Conservation (phyloP, 164 flowering plant species). For the Macadamia integrifolia region DNA sequence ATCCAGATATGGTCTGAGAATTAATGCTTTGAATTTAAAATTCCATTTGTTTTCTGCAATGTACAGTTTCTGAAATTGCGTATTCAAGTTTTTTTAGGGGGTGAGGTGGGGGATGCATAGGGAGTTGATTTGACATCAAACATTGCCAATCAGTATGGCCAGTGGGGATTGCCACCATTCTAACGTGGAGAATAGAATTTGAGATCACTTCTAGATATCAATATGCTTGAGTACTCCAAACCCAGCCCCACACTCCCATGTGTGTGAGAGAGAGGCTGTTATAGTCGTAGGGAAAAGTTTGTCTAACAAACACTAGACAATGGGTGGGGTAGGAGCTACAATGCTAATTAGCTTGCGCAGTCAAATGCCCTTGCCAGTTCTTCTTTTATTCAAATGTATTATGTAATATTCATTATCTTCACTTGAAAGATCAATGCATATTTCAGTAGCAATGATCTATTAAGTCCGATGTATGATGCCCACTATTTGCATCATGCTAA, state of each 20-base stretch:
- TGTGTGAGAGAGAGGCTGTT: not conserved
- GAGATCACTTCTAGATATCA: too few relatives aligned
- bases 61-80: not conserved
- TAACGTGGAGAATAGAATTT: too few relatives aligned
- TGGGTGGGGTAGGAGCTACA: not conserved
- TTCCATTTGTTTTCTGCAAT: not conserved
- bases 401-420: too few relatives aligned
- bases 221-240: too few relatives aligned
- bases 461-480: not conserved
- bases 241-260: too few relatives aligned
- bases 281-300: not conserved
- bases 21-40: not conserved
- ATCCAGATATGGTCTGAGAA: not conserved
- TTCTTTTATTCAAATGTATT: not conserved
- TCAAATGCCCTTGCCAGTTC: not conserved
- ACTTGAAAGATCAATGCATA: not conserved
- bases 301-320: not conserved
- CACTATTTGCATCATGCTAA: not conserved
- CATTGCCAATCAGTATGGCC: not conserved
- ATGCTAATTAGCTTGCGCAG: not conserved
- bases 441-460: not conserved
- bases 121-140: too few relatives aligned
- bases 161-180: not conserved
- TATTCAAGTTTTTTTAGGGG: not conserved
- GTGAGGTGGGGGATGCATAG: too few relatives aligned